phyloP scores from a whole-genome alignment of 768 basidiomycete genomes.

The Flagelloscypha sp. region DNA sequence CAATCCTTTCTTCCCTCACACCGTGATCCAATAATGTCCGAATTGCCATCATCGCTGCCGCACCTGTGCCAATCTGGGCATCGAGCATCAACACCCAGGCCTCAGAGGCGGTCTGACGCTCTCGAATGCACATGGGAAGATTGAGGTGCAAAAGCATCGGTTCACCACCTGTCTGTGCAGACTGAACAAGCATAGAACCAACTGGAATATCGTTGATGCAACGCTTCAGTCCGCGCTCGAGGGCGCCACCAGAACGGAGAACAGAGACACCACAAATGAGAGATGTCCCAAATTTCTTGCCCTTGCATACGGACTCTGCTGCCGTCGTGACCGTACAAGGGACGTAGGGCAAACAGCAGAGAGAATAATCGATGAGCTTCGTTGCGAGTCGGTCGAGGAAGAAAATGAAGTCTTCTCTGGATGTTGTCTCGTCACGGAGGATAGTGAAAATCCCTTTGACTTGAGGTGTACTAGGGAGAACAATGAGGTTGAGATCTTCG shows the following conservation, averaged over 20 bases:
- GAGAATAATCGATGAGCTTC: constrained; percentile 73
- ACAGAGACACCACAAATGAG: constrained; percentile 85
- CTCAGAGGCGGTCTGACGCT: constrained; percentile 52
- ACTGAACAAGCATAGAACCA: constrained; percentile 87
- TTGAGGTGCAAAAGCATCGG: constrained; percentile 77
- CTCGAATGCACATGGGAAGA: constrained; percentile 69
- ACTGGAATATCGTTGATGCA: constrained; percentile 81
- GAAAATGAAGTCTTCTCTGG: constrained; percentile 85
- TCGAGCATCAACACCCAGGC: constrained; percentile 86
- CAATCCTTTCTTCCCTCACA: constrained; percentile 71
- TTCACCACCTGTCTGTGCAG: constrained; percentile 77
- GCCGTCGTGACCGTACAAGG: constrained; percentile 62
- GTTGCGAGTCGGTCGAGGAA: constrained; percentile 84
- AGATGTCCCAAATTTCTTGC: constrained; percentile 43
- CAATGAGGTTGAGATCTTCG: constrained; percentile 46
- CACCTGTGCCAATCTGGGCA: constrained; percentile 91
- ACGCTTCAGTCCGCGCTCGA: constrained; percentile 84
- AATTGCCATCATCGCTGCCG: constrained; percentile 91
- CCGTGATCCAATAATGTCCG: constrained; percentile 91
- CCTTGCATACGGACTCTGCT: constrained; percentile 41
- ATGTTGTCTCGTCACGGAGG: constrained; percentile 62
- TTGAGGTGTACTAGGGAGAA: constrained; percentile 76
- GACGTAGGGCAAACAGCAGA: constrained; percentile 72
- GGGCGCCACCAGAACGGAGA: constrained; percentile 81
- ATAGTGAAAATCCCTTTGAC: constrained; percentile 89